Evolutionary conservation across 441 rosid genomes (phyloP), one percentile per base, ranked within the genome.

Genomic region (Arabidopsis lyrata): DNA sequence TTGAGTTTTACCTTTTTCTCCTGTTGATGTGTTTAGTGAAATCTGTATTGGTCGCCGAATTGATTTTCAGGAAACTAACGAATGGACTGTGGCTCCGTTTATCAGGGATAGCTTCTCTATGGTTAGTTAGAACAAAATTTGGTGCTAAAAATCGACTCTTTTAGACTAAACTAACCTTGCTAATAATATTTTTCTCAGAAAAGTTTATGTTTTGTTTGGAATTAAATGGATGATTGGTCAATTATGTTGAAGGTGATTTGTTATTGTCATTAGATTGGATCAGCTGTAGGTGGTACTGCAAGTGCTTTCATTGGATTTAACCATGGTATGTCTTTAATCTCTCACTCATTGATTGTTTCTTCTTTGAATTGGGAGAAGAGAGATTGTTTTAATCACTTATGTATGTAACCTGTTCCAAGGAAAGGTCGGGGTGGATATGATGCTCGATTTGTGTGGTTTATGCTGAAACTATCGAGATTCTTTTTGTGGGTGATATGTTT

Each of bases 51-150:
- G 6, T 18, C 52, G 12, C 56, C 7, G 41, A 44, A 44, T 79
- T 75, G 36, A 18, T 58, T 77, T 39, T 78, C 85, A 90, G 97
- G 93, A 88, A 81, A 87, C 95, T 5, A 91, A 86, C 72, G 81
- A 76, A 5, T 94, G 97, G 97, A 90, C 89, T 45, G 84, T 91
- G 54, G 73, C 89, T 35, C 96, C 96, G 11, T 81, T 93, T 16
- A 77, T 93, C 36, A 86, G 97, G 70, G 97, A 93, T 76, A 93
- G 98, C 79, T 91, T 93, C 65, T 91, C 97, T 44, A 93, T 93
- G 97, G 96, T 91, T 81, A 56, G 63, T 35, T 42, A 10, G n/a
- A 22, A 18, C 2, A 0, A 65, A 41, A 36, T 18, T 14, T 6
- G 5, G 3, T 20, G 32, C 20, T 3, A 14, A 56, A 56, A 24